Conservation (phyloP, 208 protist genomes). For the Trypanosoma lewisi region DNA sequence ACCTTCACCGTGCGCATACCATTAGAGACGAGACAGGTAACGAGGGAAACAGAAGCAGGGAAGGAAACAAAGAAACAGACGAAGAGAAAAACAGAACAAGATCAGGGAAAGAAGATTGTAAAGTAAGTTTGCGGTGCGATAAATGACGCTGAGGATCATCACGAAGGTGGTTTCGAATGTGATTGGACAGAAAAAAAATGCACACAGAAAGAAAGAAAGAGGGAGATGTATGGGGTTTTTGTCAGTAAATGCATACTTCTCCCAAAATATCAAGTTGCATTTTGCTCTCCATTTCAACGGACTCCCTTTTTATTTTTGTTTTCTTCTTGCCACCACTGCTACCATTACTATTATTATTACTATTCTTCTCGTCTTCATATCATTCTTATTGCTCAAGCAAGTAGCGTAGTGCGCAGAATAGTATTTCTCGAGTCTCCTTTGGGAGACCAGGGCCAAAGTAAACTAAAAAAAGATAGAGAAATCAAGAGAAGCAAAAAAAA, state of each 20-base stretch:
- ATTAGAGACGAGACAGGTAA: neutral
- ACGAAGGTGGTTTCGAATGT: neutral
- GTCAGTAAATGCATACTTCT: no score
- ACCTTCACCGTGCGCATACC: no score
- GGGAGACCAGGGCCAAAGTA: no score
- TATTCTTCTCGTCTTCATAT: neutral
- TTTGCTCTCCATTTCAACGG: neutral
- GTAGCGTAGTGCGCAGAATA: neutral
- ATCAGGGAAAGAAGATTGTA: neutral
- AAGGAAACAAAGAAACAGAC: conserved; percentile 9
- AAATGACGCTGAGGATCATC: no score
- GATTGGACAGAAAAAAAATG: neutral
- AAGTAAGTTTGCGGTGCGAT: no score
- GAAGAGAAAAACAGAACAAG: conserved; percentile 9
- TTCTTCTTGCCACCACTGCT: neutral
- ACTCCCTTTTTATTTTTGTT: neutral
- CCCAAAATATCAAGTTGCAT: no score
- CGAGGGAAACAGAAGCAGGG: neutral
- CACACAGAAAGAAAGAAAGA: no score
- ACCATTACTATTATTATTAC: neutral
- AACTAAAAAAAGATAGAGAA: no score
- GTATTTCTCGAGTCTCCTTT: neutral
- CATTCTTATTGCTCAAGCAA: neutral
- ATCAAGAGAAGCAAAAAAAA: no score
- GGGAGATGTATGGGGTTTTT: no score